Base-by-base conservation (phyloP, 345 rosid species). In the Nasturtium officinale region DNA sequence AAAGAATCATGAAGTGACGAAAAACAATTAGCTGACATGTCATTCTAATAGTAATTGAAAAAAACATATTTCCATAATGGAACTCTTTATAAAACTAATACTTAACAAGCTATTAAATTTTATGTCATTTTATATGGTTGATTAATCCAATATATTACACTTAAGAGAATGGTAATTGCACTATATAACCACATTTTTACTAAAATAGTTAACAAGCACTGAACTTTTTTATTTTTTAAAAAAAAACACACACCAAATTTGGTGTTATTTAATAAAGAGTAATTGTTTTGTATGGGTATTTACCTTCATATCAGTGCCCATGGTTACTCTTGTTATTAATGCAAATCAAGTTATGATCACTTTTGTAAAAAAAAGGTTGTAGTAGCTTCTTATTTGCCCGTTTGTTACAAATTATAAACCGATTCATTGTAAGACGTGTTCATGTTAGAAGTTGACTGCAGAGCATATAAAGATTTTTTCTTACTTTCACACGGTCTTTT, bases 361-460 rank as follows among this genome's bases (percentile, higher is more conserved):
- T 2, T 17, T 30, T 9, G 10, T 0, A 16, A 9, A 55, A 9
- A 55, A 4, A n/a, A 15, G 2, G 23, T 16, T 30, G 42, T 9
- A 32, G n/a, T 56, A 9, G 2, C 6, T 17, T 2, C 11, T 29
- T n/a, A 5, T 17, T 11, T 35, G 33, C 20, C 42, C n/a, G 25
- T 25, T 32, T 56, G 61, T 32, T 32, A 32, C 25, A 56, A 56
- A 30, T 7, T 56, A 16, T 35, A 16, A 8, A 15, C 38, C 23
- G 60, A 55, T 15, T 56, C 43, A 25, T 17, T 57, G 0, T 10
- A 37, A 61, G 51, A 61, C 33, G 48, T 60, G 65, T 60, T 21
- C 30, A 61, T 23, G 17, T 20, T 21, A 21, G 12, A 38, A 37
- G n/a, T 37, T 15, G 30, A 60, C 32, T 13, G 13, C 6, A 7